Base-by-base conservation (phyloP, 164 flowering plant species). In the Buxus sempervirens region DNA sequence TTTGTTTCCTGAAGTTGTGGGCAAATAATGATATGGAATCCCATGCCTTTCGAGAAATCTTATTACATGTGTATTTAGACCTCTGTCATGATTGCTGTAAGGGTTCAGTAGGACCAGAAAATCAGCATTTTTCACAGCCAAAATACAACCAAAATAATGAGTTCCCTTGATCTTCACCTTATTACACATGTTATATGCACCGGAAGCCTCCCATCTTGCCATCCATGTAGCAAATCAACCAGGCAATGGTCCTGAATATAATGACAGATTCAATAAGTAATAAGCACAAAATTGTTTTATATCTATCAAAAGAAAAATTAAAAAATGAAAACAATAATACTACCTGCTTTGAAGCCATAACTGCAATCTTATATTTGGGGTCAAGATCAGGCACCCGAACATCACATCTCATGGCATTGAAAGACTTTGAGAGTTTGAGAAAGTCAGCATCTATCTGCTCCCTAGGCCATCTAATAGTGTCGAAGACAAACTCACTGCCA, bases 261-360 rank as follows among this genome's bases (percentile, higher is more conserved):
- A 14, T 45, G n/a, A 54, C 20, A 66, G 19, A 25, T 62, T 65
- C 23, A 67, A 10, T 5, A 60, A 48, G 28, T 53, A 48, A 60
- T 18, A 28, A 0, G 58, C 38, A 32, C 7, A 7, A 32, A 32
- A n/a, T n/a, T 32, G 38, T 32, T 3, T 7, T 32, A 32, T 3
- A 32, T 32, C 7, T 7, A 32, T 32, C 8, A 9, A 28, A 58
- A 0, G 55, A n/a, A 15, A 64, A 10, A 38, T 13, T 56, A 19
- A 10, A 65, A 63, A 9, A 42, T 20, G n/a, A n/a, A n/a, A n/a
- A n/a, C n/a, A n/a, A n/a, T n/a, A n/a, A n/a, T n/a, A n/a, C 2
- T 42, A 88, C 97, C 94, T 89, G 97, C 80, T 90, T 92, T 66
- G 97, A 92, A 74, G 89, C 83, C 75, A 95, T 83, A 70, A 95